Percentiles rank a stretch among this genome's conserved stretches.
Evolutionary conservation across 495 filamentous ascomycete species (phyloP).

Genomic region (Aspergillus egyptiacus): DNA sequence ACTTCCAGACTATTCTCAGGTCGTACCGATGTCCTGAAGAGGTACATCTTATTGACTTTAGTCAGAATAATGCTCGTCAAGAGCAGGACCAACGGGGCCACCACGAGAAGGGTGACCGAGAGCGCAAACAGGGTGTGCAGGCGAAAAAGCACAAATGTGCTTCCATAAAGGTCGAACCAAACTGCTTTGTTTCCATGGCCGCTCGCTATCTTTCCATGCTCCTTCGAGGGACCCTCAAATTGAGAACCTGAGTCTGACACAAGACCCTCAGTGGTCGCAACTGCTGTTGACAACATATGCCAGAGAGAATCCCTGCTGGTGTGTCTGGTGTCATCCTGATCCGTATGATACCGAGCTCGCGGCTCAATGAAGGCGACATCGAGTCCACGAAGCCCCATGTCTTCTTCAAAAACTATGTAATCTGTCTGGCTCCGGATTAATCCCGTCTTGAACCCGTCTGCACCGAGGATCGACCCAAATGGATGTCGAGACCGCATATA

Average conservation of each 20-base stretch:
- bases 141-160: slow-evolving; percentile 68
- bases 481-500: slow-evolving; percentile 68
- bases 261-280: slow-evolving; percentile 64
- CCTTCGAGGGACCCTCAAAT: slow-evolving; percentile 56
- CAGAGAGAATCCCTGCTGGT: slow-evolving; percentile 70
- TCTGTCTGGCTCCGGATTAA: slow-evolving; percentile 82
- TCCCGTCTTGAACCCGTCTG: slow-evolving; percentile 75
- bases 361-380: slow-evolving; percentile 90
- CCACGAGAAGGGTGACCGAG: slow-evolving; percentile 74
- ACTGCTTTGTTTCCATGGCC: slow-evolving; percentile 67
- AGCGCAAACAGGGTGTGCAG: slow-evolving; percentile 81
- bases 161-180: slow-evolving; percentile 93
- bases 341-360: slow-evolving; percentile 82
- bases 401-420: slow-evolving; percentile 77
- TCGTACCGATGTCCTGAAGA: slow-evolving; percentile 60
- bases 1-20: slow-evolving; percentile 52
- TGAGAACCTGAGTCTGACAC: slow-evolving; percentile 61
- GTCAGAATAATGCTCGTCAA: slow-evolving; percentile 60
- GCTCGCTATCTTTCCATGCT: slow-evolving; percentile 59
- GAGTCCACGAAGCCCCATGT: slow-evolving; percentile 76
- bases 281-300: slow-evolving; percentile 86
- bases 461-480: slow-evolving; percentile 74
- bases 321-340: slow-evolving; percentile 78
- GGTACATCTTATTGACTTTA: slow-evolving; percentile 70
- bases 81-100: slow-evolving; percentile 65